Conservation (phyloP, 768 basidiomycete genomes). For the Fomitopsis serialis region DNA sequence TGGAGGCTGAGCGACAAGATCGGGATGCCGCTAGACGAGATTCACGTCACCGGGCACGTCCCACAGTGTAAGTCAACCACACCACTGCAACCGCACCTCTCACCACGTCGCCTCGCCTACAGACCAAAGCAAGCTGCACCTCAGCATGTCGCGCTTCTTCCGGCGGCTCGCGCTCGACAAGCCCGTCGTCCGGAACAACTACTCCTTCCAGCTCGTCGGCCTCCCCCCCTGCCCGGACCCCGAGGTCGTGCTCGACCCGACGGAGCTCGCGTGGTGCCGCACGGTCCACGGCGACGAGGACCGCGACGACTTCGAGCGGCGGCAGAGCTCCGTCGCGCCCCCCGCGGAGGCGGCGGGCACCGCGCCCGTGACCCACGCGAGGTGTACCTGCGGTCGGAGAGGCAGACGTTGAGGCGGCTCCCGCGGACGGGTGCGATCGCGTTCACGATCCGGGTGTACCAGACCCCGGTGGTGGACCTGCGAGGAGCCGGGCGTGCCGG, state of each 20-base stretch:
- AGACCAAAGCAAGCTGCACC: constrained; percentile 51
- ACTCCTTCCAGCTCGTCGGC: constrained; percentile 39
- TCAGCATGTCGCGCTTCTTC: constrained; percentile 68
- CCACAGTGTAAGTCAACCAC: constrained; percentile 54
- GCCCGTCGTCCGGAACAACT: constrained; percentile 70
- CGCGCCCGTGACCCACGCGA: constrained; percentile 14
- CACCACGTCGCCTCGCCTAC: background rate
- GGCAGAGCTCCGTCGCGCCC: constrained; percentile 8
- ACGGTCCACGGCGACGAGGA: constrained; percentile 54
- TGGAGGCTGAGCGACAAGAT: constrained; percentile 78
- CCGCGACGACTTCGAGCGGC: constrained; percentile 14
- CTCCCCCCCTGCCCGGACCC: constrained; percentile 12
- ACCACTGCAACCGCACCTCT: background rate
- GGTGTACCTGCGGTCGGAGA: constrained; percentile 55
- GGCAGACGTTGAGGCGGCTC: constrained; percentile 63
- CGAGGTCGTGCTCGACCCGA: constrained; percentile 37
- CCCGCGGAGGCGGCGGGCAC: background rate
- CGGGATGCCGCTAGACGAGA: constrained; percentile 65
- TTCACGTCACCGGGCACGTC: constrained; percentile 65
- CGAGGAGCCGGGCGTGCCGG: constrained; percentile 55
- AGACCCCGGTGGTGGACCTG: constrained; percentile 48
- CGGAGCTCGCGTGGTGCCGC: constrained; percentile 61
- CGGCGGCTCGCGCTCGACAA: constrained; percentile 59
- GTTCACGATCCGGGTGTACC: constrained; percentile 67
- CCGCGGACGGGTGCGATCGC: constrained; percentile 57